Evolutionary conservation across 768 basidiomycete species (phyloP).

Genomic region (Amanita pseudoporphyria): DNA sequence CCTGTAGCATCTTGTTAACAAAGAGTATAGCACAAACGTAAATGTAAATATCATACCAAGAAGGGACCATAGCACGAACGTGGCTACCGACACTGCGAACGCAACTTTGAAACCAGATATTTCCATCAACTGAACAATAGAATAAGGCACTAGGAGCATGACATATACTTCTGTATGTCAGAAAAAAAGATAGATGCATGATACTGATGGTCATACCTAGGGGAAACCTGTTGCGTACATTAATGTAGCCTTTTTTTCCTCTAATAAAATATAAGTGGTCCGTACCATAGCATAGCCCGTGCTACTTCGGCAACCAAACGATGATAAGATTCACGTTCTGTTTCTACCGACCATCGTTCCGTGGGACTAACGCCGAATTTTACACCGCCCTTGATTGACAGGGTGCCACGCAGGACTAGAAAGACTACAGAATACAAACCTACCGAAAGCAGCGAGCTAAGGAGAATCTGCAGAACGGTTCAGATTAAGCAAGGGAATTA

Average conservation of each 20-base stretch:
- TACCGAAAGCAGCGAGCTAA: constrained; percentile 45
- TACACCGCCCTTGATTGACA: constrained; percentile 40
- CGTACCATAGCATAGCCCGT: constrained; percentile 61
- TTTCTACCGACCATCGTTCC: constrained; percentile 29
- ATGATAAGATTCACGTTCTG: constrained; percentile 39
- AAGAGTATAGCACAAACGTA: background rate
- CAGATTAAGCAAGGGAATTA: background rate
- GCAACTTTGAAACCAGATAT: constrained; percentile 42
- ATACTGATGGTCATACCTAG: constrained; percentile 31
- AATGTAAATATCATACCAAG: constrained; percentile 33
- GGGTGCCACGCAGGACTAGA: constrained; percentile 48
- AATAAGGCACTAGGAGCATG: constrained; percentile 47
- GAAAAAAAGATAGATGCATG: background rate
- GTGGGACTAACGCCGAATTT: constrained; percentile 39
- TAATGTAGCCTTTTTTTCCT: background rate
- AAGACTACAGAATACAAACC: constrained; percentile 53
- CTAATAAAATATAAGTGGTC: background rate
- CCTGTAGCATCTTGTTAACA: constrained; percentile 28
- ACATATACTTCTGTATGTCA: constrained; percentile 40
- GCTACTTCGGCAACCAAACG: constrained; percentile 54
- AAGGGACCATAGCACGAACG: constrained; percentile 38
- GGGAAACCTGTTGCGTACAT: constrained; percentile 38
- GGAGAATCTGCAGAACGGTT: constrained; percentile 35
- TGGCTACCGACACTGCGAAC: constrained; percentile 36
- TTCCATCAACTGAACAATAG: constrained; percentile 37